These are phyloP conservation scores for Cryptococcus sp. DNA, from an alignment of 1,284 basidiomycete genomes.

Conservation along the genomic window DNA sequence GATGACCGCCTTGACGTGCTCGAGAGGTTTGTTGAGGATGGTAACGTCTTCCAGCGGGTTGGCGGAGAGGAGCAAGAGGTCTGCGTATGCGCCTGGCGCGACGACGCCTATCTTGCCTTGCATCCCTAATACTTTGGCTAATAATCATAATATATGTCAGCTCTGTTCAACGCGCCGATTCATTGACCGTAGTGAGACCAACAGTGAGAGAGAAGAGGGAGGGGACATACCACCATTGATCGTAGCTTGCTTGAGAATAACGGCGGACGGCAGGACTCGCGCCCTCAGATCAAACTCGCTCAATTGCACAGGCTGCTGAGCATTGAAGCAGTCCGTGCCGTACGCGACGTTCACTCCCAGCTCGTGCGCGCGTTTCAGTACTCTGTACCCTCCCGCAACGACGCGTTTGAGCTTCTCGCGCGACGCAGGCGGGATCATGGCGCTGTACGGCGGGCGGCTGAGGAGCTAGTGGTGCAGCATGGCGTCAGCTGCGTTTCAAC, in stretches of 20 bases:
- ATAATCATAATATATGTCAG: too few relatives aligned
- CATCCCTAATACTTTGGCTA: conserved; percentile 51
- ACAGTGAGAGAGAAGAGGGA: background rate
- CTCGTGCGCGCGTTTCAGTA: conserved; percentile 34
- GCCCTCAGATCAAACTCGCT: conserved; percentile 54
- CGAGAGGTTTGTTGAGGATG: conserved; percentile 54
- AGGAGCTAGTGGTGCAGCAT: conserved; percentile 13
- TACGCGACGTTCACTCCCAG: conserved; percentile 34
- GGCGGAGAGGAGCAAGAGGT: conserved; percentile 55
- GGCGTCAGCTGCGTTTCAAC: background rate
- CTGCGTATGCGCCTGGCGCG: conserved; percentile 54
- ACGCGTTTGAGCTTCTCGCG: conserved; percentile 30
- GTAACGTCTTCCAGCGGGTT: conserved; percentile 58
- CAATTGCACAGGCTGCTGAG: conserved; percentile 32
- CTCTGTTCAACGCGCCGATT: background rate
- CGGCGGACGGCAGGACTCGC: conserved; percentile 50
- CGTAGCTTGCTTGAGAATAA: conserved; percentile 57
- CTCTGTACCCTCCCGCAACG: conserved; percentile 23
- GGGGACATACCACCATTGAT: conserved; percentile 46
- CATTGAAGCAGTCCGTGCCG: conserved; percentile 32
- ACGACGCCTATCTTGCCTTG: conserved; percentile 53
- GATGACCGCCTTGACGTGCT: conserved; percentile 33
- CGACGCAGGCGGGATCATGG: conserved; percentile 25
- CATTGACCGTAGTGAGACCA: background rate
- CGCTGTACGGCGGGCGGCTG: conserved; percentile 24